These are phyloP conservation scores for Wickerhamomyces bisporus DNA, from an alignment of 805 yeast species.

Conservation along the genomic window DNA sequence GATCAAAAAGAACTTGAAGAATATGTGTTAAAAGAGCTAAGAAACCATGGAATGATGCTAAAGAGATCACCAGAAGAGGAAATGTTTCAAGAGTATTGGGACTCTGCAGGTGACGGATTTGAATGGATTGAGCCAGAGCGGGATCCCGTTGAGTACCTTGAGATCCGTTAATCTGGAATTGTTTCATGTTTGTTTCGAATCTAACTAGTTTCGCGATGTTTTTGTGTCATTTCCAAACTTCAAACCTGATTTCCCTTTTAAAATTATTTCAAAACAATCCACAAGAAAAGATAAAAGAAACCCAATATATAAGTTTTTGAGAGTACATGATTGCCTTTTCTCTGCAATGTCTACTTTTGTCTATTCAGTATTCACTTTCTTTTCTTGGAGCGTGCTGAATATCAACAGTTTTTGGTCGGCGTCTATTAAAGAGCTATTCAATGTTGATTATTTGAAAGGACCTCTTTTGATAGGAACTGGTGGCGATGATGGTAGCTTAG, in stretches of 20 bases:
- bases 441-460: background rate
- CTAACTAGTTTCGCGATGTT: background rate
- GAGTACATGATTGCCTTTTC: background rate
- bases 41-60: conserved; percentile 3
- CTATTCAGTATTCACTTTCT: background rate
- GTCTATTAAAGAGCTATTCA: background rate
- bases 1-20: background rate
- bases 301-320: too few species aligned
- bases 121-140: conserved; percentile 13
- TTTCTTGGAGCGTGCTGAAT: background rate
- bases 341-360: background rate
- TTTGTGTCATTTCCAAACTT: too few species aligned
- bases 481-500: background rate
- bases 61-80: conserved; percentile 1
- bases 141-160: conserved; percentile 8
- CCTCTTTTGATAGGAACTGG: background rate
- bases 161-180: background rate
- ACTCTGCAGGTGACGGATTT: conserved; percentile 4
- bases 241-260: too few species aligned
- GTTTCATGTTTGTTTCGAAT: background rate
- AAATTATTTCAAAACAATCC: too few species aligned
- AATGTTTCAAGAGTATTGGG: conserved; percentile 9
- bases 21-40: conserved; percentile 1
- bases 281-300: too few species aligned
- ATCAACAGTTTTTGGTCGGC: background rate